Evolutionary conservation across 2,329 filamentous ascomycete species (phyloP).

Genomic region (Teratosphaeria pseudoeucalypti): DNA sequence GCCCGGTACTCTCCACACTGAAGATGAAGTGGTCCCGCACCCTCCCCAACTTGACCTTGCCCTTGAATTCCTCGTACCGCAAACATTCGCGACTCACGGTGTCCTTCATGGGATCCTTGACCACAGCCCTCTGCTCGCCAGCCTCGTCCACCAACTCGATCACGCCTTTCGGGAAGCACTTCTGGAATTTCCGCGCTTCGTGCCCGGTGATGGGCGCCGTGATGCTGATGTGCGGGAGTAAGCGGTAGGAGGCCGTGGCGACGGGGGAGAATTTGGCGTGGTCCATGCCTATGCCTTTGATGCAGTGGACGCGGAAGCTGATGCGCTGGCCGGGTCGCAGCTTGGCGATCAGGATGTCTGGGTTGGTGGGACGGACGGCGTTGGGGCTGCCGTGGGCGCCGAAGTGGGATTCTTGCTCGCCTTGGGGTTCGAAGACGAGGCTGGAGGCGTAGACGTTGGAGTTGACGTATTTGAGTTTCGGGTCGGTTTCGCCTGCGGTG

Average conservation of each 20-base stretch:
- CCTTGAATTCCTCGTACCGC: conserved; percentile 84
- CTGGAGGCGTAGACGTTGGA: conserved; percentile 51
- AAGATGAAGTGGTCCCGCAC: conserved; percentile 96
- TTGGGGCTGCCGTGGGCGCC: conserved; percentile 33
- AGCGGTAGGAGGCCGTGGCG: conserved; percentile 83
- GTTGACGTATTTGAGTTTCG: conserved; percentile 73
- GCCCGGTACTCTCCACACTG: conserved; percentile 85
- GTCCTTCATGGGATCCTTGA: conserved; percentile 80
- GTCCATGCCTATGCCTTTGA: conserved; percentile 87
- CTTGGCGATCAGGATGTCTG: conserved; percentile 90
- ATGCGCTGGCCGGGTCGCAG: conserved; percentile 83
- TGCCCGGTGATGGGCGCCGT: conserved; percentile 69
- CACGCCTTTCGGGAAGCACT: conserved; percentile 82
- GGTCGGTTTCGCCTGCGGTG: conserved; percentile 63
- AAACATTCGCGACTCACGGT: conserved; percentile 90
- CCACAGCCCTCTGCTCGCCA: conserved; percentile 79
- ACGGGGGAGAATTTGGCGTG: conserved; percentile 97
- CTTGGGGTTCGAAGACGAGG: conserved; percentile 65
- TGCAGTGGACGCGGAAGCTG: conserved; percentile 78
- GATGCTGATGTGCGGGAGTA: conserved; percentile 83
- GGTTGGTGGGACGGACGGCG: conserved; percentile 68
- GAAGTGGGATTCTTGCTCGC: conserved; percentile 59
- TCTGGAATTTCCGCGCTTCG: conserved; percentile 80
- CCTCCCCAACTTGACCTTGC: conserved; percentile 87
- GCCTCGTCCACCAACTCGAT: conserved; percentile 60